phyloP scores from a whole-genome alignment of 305 asterid genomes.

The Andrographis paniculata region DNA sequence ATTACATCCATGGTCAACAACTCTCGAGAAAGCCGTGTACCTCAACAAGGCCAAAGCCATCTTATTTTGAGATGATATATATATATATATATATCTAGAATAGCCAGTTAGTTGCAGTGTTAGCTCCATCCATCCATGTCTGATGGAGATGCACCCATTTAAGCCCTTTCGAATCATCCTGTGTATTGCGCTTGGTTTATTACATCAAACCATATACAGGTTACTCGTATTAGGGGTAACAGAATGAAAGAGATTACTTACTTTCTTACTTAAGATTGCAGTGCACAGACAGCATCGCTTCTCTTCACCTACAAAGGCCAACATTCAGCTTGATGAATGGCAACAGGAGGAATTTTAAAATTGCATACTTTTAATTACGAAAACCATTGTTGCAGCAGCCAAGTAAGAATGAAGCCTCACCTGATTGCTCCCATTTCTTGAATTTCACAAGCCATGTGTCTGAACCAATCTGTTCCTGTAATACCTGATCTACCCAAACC shows the following conservation, averaged over 20 bases:
- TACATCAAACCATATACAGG: too few relatives aligned
- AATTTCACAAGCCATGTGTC: conserved; percentile 77
- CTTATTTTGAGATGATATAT: too few relatives aligned
- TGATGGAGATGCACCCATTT: conserved; percentile 82
- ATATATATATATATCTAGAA: background rate
- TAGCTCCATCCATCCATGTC: conserved; percentile 77
- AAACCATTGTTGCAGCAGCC: background rate
- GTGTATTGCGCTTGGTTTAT: too few relatives aligned
- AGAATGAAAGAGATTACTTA: too few relatives aligned
- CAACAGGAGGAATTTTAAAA: background rate
- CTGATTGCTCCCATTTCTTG: conserved; percentile 87
- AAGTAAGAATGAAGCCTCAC: conserved; percentile 28
- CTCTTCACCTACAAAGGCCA: conserved; percentile 50
- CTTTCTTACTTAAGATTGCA: conserved; percentile 66
- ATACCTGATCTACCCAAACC: conserved; percentile 92
- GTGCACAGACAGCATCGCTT: conserved; percentile 51
- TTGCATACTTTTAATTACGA: background rate
- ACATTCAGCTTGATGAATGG: background rate
- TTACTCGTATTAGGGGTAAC: too few relatives aligned
- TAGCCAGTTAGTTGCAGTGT: background rate
- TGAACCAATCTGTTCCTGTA: conserved; percentile 59
- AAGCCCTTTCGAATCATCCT: conserved; percentile 62
- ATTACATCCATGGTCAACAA: too few relatives aligned
- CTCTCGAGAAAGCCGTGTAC: too few relatives aligned
- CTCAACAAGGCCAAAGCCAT: too few relatives aligned